phyloP scores from a whole-genome alignment of 345 rosid genomes.

The Citrus inodora region DNA sequence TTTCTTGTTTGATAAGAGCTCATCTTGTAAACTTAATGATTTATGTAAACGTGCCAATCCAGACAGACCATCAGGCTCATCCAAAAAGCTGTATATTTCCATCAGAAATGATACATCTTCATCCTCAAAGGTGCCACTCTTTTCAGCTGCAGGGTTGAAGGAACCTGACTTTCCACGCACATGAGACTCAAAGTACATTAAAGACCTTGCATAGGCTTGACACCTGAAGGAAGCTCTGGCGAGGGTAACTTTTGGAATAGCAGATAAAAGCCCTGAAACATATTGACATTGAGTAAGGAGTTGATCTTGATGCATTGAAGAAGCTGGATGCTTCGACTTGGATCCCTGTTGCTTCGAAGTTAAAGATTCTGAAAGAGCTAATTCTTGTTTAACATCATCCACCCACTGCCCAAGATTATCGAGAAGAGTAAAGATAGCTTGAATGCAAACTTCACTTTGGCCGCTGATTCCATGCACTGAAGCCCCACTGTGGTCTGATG shows the following conservation, averaged over 20 bases:
- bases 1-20: conserved; percentile 76
- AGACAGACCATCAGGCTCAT: conserved; percentile 91
- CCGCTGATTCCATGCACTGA: conserved; percentile 50
- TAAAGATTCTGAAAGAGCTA: conserved; percentile 71
- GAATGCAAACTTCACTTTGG: conserved; percentile 91
- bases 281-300: conserved; percentile 78
- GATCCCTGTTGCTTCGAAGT: conserved; percentile 60
- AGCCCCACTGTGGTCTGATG: conserved; percentile 65
- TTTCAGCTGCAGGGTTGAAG: conserved; percentile 91
- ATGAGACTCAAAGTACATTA: conserved; percentile 95
- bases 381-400: conserved; percentile 81
- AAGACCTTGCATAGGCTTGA: conserved; percentile 93
- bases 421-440: conserved; percentile 92
- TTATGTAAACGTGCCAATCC: conserved; percentile 89
- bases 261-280: conserved; percentile 80
- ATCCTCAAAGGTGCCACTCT: conserved; percentile 80
- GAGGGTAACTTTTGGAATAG: conserved; percentile 83
- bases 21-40: conserved; percentile 81
- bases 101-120: conserved; percentile 86
- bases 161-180: conserved; percentile 85
- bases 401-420: conserved; percentile 99
- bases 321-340: conserved; percentile 51
- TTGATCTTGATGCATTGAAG: conserved; percentile 59
- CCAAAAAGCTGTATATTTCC: conserved; percentile 92
- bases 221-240: conserved; percentile 89